Base-by-base conservation (phyloP, 2,329 filamentous ascomycete species). In the Fusarium coffeatum region DNA sequence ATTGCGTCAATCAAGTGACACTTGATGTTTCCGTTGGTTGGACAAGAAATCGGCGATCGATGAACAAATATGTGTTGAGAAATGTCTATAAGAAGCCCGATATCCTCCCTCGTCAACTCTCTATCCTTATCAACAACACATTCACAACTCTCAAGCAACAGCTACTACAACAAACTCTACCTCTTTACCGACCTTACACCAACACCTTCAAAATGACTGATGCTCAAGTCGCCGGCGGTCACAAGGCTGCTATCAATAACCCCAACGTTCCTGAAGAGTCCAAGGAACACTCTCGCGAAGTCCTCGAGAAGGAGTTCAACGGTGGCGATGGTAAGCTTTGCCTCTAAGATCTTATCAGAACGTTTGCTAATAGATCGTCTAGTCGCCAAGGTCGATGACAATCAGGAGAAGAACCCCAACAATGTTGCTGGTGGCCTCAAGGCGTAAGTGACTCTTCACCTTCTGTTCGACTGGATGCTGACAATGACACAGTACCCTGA, bases 241-340 rank as follows among this genome's bases (percentile, higher is more conserved):
- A 89, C 83, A 89, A 89, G 82, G 86, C 86, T 61, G 86, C 83
- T 75, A 72, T 88, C 65, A 84, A 83, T 76, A 88, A 88, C 80
- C 85, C 86, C 69, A 86, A 87, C 76, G 83, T 82, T 57, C 87
- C 85, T 0, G 74, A 86, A 53, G 84, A 87, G 76, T 78, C 86
- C 61, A 88, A 88, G 82, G 75, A 87, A 75, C 81, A 87, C 79
- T 88, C 86, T 59, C 81, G 80, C 63, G 76, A 84, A 41, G 78
- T 88, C 11, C 83, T 89, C 55, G 80, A 88, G 28, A 80, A 85
- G 32, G 80, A 86, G 69, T 83, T 84, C 67, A 81, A 83, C 56
- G 81, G 81, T 6, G 80, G 80, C 5, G 75, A 82, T 53, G 77
- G 80, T 81, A 66, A n/a, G 69, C 6, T 37, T 5, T 20, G 15